Conservation (phyloP, 2,329 filamentous ascomycete species). For the Pleochaeta shiraiana region DNA sequence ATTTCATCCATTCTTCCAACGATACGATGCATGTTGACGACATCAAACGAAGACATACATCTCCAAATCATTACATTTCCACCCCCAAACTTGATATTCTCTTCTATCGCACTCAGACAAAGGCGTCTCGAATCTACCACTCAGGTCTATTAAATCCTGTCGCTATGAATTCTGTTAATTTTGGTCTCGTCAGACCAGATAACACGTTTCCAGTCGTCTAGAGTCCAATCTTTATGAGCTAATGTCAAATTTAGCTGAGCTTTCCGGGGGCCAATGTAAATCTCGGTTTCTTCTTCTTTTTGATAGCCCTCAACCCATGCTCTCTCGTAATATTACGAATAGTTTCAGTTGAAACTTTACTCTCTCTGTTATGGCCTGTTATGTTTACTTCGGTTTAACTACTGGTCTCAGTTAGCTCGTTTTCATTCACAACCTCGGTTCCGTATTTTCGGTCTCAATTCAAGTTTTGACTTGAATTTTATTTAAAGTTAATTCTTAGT, state of each 20-base stretch:
- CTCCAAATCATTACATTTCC: neutral
- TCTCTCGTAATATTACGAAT: neutral
- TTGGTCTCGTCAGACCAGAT: neutral
- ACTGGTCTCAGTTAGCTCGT: no score
- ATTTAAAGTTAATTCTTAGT: no score
- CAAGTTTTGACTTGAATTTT: no score
- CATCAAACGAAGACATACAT: no score
- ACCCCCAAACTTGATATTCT: no score
- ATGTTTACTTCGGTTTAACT: no score
- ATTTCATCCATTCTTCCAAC: no score
- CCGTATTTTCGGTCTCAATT: no score
- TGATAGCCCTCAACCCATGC: neutral
- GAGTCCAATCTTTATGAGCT: neutral
- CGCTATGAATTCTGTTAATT: neutral
- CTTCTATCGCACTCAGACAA: neutral
- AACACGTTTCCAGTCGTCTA: neutral
- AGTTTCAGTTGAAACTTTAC: neutral
- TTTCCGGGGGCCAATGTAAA: neutral
- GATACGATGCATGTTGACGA: no score
- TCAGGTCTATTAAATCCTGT: neutral
- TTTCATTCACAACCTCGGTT: no score
- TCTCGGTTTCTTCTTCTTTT: neutral
- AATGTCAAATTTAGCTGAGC: neutral
- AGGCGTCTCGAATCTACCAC: neutral
- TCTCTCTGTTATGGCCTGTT: no score